Conservation (phyloP, 2,329 filamentous ascomycete species). For the Venturia effusa region DNA sequence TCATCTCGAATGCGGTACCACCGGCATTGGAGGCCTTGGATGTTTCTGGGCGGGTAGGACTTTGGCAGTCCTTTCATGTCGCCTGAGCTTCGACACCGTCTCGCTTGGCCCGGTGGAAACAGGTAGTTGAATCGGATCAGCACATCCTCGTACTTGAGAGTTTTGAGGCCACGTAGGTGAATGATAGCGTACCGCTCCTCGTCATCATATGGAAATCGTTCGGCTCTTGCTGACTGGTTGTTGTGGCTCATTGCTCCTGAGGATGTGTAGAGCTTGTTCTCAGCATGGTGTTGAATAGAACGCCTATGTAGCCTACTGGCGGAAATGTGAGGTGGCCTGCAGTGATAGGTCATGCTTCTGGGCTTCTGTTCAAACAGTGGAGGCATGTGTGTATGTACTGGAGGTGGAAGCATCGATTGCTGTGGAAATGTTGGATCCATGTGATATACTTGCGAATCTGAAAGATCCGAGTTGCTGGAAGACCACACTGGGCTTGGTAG, state of each 20-base stretch:
- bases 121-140: background rate
- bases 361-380: background rate
- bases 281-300: background rate
- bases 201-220: conserved; percentile 9
- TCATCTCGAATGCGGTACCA: conserved; percentile 10
- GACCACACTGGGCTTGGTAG: conserved; percentile 1
- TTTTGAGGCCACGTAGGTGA: conserved; percentile 3
- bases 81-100: background rate
- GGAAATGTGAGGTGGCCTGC: background rate
- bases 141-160: conserved; percentile 7
- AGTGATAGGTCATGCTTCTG: background rate
- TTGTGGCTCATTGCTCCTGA: background rate
- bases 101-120: background rate
- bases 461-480: background rate
- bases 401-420: background rate
- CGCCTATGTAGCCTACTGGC: conserved; percentile 4
- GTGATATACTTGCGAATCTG: background rate
- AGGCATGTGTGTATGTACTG: background rate
- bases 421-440: background rate
- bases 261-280: conserved; percentile 5
- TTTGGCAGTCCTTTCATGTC: conserved; percentile 4
- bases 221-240: background rate
- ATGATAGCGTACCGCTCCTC: conserved; percentile 10
- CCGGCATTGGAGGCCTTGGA: conserved; percentile 10
- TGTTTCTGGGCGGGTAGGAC: conserved; percentile 2